Base-by-base conservation (phyloP, 2,329 filamentous ascomycete genomes). In the Macrophomina pseudophaseolina region DNA sequence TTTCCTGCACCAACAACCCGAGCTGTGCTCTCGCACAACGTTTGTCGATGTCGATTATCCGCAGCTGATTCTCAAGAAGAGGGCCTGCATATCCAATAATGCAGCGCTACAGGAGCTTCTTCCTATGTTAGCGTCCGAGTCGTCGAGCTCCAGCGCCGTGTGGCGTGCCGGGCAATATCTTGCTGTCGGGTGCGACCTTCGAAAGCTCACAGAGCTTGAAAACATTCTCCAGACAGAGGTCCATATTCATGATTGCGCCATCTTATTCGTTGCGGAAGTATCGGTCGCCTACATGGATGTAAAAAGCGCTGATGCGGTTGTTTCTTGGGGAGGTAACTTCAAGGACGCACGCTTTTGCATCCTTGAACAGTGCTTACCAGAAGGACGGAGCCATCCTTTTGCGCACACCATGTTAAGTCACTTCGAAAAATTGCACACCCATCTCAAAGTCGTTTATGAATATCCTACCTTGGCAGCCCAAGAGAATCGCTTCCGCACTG, bases 1-100 rank as follows among this genome's bases (percentile, higher is more conserved):
- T 75, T 92, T 90, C 70, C 86, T 94, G 74, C 84, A 86, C 59
- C 86, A 88, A 70, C 89, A 93, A 74, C 80, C 86, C 0, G 78
- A 84, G 33, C 76, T 84, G 18, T 91, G 88, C 71, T 74, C 82
- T 33, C 79, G 86, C 67, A 85, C 85, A 33, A 85, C 84, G 16
- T 97, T 97, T 72, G 84, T 97, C 62, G 93, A 97, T 75, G 87
- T 97, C 64, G 94, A 97, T 76, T 96, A 95, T 72, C 90, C 89
- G 9, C 88, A 92, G 68, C 82, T 97, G 60, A 93, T 97, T 79
- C 76, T 84, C 53, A 89, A 87, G 76, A 97, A 97, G 79, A 84
- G 87, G 68, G 82, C 85, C 35, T 84, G 90, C 23, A 90, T 97
- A 51, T n/a, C 32, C 18, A 60, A 49, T 7, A 91, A 88, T 0